phyloP scores from a whole-genome alignment of 2,329 filamentous ascomycete genomes.

The Knufia fluminis region DNA sequence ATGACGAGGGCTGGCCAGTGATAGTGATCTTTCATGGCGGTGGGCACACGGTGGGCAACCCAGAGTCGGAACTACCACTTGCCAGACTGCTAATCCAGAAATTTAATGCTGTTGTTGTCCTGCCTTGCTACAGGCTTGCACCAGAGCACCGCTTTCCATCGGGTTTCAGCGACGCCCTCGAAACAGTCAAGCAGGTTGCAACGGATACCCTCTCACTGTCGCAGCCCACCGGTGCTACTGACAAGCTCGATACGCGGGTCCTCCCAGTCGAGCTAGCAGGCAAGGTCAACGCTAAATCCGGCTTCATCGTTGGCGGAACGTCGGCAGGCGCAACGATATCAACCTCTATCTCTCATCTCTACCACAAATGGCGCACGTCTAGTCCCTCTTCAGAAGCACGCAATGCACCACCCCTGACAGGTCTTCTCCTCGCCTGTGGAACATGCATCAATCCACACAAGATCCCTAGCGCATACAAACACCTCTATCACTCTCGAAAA shows the following conservation, averaged over 20 bases:
- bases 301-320: slow-evolving; percentile 42
- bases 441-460: slow-evolving; percentile 25
- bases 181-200: slow-evolving; percentile 37
- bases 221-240: neutral
- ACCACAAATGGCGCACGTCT: slow-evolving; percentile 28
- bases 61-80: slow-evolving; percentile 17
- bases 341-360: slow-evolving; percentile 32
- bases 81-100: slow-evolving; percentile 17
- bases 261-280: neutral
- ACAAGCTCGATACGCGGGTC: neutral
- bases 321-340: slow-evolving; percentile 40
- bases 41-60: slow-evolving; percentile 22
- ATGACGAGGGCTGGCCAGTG: slow-evolving; percentile 14
- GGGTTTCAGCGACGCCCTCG: slow-evolving; percentile 37
- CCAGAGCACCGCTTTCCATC: slow-evolving; percentile 41
- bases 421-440: slow-evolving; percentile 37
- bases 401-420: slow-evolving; percentile 35
- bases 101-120: slow-evolving; percentile 22
- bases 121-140: slow-evolving; percentile 30
- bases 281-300: slow-evolving; percentile 16
- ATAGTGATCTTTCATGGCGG: slow-evolving; percentile 24
- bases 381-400: slow-evolving; percentile 24
- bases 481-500: slow-evolving; percentile 31
- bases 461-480: slow-evolving; percentile 32
- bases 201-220: slow-evolving; percentile 7